Evolutionary conservation across 2,329 filamentous ascomycete species (phyloP), one percentile per base, ranked within the genome.

Genomic region (Pseudocercospora vitis): DNA sequence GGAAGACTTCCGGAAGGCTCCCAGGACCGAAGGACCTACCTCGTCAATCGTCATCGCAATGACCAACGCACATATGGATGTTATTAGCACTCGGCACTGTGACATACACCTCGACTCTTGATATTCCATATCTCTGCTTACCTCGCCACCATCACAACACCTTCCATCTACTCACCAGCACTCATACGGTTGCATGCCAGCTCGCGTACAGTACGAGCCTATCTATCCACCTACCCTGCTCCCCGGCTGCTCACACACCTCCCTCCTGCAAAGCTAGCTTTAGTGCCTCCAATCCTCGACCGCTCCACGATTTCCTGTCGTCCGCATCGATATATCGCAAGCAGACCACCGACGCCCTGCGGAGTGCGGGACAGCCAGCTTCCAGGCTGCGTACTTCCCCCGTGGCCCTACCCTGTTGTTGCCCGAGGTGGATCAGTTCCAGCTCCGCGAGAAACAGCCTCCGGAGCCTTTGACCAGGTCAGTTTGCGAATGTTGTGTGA

Each of bases 251-350:
- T n/a, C n/a, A n/a, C 48, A 51, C 19, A 55, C 40, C 48, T 55
- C 48, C 52, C 48, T 47, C 48, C 48, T 50, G 54, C 54, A 53
- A 42, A 45, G 47, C 46, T 53, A 58, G 53, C 60, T 54, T 53
- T 50, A 48, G 52, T 53, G 24, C 3, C 23, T 39, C 23, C 53
- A 44, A 40, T 9, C 37, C 37, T 39, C 52, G 14, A n/a, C 16
- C 14, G 35, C 39, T 16, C 37, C 31, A 35, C 49, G 18, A 47
- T 59, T 58, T 65, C 61, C 63, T 55, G 57, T 62, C 56, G 60
- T 60, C 63, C 63, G 63, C 37, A 46, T 23, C 23, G 42, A 24
- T 49, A 21, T 49, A 28, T 26, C 21, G 29, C 37, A 50, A 39
- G 23, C 37, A 54, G 12, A 32, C 19, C 32, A 26, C 33, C 48